A percentile compares a stretch with the other conserved stretches of the same genome.
Conservation (phyloP, 2,329 filamentous ascomycete genomes). For the Tolypocladium endophyticum region DNA sequence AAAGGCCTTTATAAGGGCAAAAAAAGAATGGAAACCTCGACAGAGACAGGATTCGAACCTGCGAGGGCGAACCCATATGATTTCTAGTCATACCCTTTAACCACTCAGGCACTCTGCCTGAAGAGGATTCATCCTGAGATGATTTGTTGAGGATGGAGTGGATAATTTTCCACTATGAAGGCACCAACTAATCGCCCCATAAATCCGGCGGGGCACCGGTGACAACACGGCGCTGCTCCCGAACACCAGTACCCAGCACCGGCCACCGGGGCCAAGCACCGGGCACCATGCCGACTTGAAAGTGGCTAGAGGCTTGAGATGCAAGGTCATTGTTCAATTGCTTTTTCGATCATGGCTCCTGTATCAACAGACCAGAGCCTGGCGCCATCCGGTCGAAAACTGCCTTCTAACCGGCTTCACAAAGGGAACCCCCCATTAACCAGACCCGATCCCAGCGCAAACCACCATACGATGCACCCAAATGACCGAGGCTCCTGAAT, state of each 20-base stretch:
- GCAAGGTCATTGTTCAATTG: neutral
- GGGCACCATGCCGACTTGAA: too few species aligned
- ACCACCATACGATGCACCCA: neutral
- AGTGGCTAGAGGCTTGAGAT: too few species aligned
- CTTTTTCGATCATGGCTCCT: neutral
- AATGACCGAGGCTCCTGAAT: neutral
- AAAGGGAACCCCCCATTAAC: neutral
- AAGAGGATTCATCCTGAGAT: neutral
- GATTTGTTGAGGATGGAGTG: neutral
- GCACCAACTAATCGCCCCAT: too few species aligned
- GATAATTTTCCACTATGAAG: neutral
- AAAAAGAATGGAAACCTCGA: constrained; percentile 4
- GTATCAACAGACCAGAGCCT: neutral
- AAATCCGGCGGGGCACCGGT: too few species aligned
- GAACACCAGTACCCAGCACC: too few species aligned
- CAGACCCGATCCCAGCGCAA: neutral
- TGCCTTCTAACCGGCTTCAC: neutral
- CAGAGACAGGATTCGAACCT: constrained; percentile 14
- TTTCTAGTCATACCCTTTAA: constrained; percentile 12
- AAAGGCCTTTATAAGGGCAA: too few species aligned
- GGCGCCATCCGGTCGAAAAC: neutral
- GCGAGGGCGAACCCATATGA: constrained; percentile 11
- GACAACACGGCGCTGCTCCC: too few species aligned
- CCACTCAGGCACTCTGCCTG: constrained; percentile 11
- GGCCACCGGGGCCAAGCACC: too few species aligned